Conservation (phyloP, 331 rosid species). For the Malus hybrid region DNA sequence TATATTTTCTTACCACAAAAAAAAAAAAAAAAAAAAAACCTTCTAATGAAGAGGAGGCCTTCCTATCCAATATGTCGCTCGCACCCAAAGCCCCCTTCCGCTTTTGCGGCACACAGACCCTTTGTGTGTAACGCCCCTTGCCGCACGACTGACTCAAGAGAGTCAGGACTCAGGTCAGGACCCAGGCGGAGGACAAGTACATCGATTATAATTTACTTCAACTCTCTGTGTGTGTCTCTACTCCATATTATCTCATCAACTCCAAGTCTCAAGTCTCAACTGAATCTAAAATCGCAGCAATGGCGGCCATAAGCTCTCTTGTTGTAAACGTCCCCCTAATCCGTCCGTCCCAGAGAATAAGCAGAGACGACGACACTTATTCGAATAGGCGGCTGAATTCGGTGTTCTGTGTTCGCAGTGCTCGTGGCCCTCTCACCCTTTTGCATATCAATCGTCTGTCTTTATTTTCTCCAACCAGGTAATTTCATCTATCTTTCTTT, state of each 20-base stretch:
- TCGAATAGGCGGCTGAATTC: conserved; percentile 15
- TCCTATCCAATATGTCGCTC: background rate
- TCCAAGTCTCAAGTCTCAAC: background rate
- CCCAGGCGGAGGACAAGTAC: background rate
- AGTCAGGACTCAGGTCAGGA: background rate
- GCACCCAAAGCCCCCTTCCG: background rate
- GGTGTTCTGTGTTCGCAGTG: conserved; percentile 12
- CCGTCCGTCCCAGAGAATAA: conserved; percentile 10
- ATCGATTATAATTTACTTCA: background rate
- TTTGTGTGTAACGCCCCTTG: background rate
- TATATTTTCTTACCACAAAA: too few species aligned
- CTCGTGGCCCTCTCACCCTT: conserved; percentile 5
- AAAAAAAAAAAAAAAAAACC: too few species aligned
- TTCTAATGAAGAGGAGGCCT: background rate
- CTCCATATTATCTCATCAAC: background rate
- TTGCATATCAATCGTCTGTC: conserved; percentile 10
- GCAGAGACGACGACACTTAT: conserved; percentile 11
- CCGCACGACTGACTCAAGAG: background rate
- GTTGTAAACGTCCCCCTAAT: conserved; percentile 15
- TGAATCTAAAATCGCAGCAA: background rate
- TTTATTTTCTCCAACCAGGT: conserved; percentile 12
- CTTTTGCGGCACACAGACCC: background rate
- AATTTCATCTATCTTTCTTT: background rate
- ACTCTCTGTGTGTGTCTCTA: background rate
- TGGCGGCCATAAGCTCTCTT: conserved; percentile 34